These are phyloP conservation scores for Akebia trifoliata DNA, from an alignment of 164 flowering plant genomes.

Conservation along the genomic window DNA sequence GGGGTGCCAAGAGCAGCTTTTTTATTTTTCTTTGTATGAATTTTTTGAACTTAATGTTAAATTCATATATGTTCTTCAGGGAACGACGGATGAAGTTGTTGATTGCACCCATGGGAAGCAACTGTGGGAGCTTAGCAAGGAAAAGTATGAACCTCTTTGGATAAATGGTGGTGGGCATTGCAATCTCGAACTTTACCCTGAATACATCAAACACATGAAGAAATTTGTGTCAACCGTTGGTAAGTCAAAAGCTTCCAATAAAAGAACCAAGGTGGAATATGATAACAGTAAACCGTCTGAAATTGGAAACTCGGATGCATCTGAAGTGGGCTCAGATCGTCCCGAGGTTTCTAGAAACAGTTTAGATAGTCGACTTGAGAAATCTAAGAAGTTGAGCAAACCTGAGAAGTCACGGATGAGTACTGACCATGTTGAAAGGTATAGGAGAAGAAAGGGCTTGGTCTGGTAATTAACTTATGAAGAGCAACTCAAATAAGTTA, in stretches of 20 bases:
- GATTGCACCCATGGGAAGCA: conserved; percentile 90
- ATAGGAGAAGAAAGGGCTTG: conserved; percentile 56
- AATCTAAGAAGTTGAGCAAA: conserved; percentile 59
- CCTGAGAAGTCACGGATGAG: conserved; percentile 87
- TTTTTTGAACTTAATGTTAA: neutral
- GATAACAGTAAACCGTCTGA: conserved; percentile 41
- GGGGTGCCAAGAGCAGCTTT: too few species aligned
- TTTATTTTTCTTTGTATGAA: too few species aligned
- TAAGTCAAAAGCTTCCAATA: conserved; percentile 46
- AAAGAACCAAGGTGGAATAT: conserved; percentile 28
- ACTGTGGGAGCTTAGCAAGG: conserved; percentile 78
- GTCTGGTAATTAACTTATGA: conserved; percentile 39
- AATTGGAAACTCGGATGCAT: conserved; percentile 33
- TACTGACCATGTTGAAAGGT: conserved; percentile 68
- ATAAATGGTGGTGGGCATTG: conserved; percentile 91
- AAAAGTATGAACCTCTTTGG: conserved; percentile 87
- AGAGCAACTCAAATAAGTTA: conserved; percentile 1
- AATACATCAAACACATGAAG: conserved; percentile 79
- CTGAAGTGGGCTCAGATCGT: conserved; percentile 34
- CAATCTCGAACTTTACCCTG: conserved; percentile 88
- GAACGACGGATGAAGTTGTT: conserved; percentile 91
- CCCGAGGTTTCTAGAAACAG: conserved; percentile 76
- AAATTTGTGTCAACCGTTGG: conserved; percentile 58
- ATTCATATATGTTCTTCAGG: conserved; percentile 34
- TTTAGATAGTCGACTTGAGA: conserved; percentile 79